Evolutionary conservation across 2,329 filamentous ascomycete genomes (phyloP).

Genomic region (Exophiala aquamarina): DNA sequence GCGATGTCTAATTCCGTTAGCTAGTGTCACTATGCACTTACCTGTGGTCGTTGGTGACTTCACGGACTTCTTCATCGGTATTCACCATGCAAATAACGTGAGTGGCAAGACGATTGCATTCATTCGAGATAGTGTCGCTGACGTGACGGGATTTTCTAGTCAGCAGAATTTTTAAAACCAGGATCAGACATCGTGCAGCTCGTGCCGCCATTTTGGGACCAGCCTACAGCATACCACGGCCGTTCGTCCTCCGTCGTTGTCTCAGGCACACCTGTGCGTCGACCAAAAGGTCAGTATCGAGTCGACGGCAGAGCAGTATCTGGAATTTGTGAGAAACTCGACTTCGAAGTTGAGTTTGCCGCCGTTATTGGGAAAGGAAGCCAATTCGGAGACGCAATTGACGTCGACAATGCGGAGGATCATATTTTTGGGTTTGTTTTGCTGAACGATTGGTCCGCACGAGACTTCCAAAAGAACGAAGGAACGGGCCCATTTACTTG

Average conservation of each 20-base stretch:
- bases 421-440: constrained; percentile 76
- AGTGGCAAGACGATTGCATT: neutral
- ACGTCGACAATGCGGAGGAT: constrained; percentile 64
- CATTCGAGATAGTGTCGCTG: neutral
- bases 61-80: constrained; percentile 52
- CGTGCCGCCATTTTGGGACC: constrained; percentile 11
- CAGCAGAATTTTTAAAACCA: constrained; percentile 6
- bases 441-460: constrained; percentile 77
- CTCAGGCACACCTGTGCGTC: constrained; percentile 54
- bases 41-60: constrained; percentile 59
- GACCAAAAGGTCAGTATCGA: constrained; percentile 17
- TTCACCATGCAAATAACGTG: constrained; percentile 13
- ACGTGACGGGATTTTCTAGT: neutral
- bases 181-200: constrained; percentile 7
- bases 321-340: constrained; percentile 61
- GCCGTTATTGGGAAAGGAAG: constrained; percentile 68
- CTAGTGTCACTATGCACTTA: constrained; percentile 51
- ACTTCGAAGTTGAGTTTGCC: constrained; percentile 79
- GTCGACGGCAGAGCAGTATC: neutral
- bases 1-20: constrained; percentile 28
- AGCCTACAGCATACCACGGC: constrained; percentile 19
- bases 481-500: constrained; percentile 62
- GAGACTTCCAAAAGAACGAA: constrained; percentile 17
- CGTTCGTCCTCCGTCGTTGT: constrained; percentile 71
- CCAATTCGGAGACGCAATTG: constrained; percentile 61